A percentile compares a stretch with the other conserved stretches of the same genome.
Conservation (phyloP, 225 moss, liverwort and hornwort genomes). For the Pleurozium schreberi region DNA sequence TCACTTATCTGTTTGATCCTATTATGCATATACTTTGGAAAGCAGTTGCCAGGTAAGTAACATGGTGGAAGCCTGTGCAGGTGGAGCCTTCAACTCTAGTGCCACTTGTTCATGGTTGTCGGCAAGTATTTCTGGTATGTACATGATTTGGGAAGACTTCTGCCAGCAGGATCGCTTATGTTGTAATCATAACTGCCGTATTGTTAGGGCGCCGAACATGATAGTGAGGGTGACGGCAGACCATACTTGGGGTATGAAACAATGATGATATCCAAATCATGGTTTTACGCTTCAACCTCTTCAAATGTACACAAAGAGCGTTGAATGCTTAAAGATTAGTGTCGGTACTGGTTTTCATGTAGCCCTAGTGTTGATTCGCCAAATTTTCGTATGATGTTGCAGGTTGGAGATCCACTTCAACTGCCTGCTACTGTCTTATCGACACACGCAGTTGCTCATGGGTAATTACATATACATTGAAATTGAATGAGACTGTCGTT, state of each 20-base stretch:
- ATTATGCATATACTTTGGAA: background rate
- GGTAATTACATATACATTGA: constrained; percentile 31
- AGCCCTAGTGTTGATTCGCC: background rate
- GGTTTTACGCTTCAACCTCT: background rate
- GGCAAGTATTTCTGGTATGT: constrained; percentile 93
- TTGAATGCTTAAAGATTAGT: background rate
- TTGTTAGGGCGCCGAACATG: background rate
- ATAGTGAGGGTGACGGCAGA: background rate
- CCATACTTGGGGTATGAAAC: background rate
- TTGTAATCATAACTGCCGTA: background rate
- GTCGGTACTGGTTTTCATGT: background rate
- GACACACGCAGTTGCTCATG: constrained; percentile 81
- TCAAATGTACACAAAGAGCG: background rate
- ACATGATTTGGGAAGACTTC: background rate
- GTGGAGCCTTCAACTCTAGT: constrained; percentile 99
- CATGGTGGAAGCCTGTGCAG: constrained; percentile 32
- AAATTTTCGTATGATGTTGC: constrained; percentile 5
- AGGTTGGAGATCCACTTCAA: constrained; percentile 97
- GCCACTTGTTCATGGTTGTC: constrained; percentile 93
- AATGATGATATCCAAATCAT: background rate
- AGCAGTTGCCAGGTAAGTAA: background rate
- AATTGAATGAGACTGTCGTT: background rate
- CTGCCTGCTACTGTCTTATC: constrained; percentile 94
- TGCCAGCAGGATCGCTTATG: background rate
- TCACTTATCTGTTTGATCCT: background rate